Base-by-base conservation (phyloP, 257 asterid genomes). In the Solanum peruvianum region DNA sequence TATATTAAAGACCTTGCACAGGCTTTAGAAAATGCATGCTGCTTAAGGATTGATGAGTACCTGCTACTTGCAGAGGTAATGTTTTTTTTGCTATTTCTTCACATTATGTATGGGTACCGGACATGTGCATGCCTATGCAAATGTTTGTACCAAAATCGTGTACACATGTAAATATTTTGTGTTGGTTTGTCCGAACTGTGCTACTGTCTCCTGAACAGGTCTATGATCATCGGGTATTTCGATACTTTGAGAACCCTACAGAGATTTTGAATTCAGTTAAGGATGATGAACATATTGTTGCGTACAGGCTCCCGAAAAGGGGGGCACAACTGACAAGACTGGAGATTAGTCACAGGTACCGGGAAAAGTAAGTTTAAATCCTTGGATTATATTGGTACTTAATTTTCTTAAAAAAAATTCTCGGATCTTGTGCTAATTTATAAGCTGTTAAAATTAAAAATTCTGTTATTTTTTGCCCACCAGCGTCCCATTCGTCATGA, bases 221-320 rank as follows among this genome's bases (percentile, higher is more conserved):
- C 85, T 94, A 97, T 89, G 98, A 94, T 73, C 95, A 97, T 91
- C 91, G 93, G 87, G 88, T 97, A 88, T 94, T 90, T 88, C 94
- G 93, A 76, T 97, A 95, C 92, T 88, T 95, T 86, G 99, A 97
- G 58, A 92, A 88, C 91, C 95, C 99, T 23, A 94, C 96, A 8
- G 99, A 97, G 62, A 83, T 87, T 72, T 91, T 97, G 92, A 89
- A 81, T 69, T 69, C 94, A 20, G 91, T 97, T 41, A 97, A 96
- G 88, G 99, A 97, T 88, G 98, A 96, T 60, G 99, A 97, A 76
- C 95, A 90, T 88, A 93, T 97, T 67, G 98, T 96, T 92, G 99
- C 98, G 39, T 97, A 93, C 90, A 94, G 99, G 87, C 96, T 97
- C 85, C 94, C 95, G 69, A 95, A 91, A 82, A 92, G 78, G 69